Base-by-base conservation (phyloP, 2,329 filamentous ascomycete species). In the Botrytis cinerea region DNA sequence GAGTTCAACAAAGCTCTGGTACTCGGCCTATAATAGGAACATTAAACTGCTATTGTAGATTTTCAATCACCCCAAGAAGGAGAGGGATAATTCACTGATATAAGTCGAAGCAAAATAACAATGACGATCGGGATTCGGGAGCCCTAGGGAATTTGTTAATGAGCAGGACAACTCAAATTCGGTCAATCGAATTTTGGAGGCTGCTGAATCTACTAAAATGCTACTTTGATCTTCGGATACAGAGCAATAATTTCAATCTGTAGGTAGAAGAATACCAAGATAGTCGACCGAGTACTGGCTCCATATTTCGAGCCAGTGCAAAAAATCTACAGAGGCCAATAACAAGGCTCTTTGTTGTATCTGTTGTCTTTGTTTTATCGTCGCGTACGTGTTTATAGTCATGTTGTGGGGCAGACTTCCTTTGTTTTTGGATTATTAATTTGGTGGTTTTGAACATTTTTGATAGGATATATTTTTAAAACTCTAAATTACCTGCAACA, bases 361-460 rank as follows among this genome's bases (percentile, higher is more conserved):
- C 10, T 20, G 5, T n/a, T 20, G 1, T 4, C 25, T 28, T 63
- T 43, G n/a, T 28, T 43, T 3, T 45, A 25, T 40, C 28, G 25
- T 9, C 38, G 25, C n/a, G 61, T 63, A 45, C 8, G 16, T 45
- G 38, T 8, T 28, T 12, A 28, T 12, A n/a, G 22, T 18, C 1
- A 18, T 10, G 38, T 18, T 22, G 3, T 28, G 7, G 10, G 12
- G n/a, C 25, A 5, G 22, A 28, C 1, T 43, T n/a, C 14, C 14
- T 40, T 59, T 62, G 38, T 62, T 3, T 62, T 62, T 18, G 38
- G 1, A 7, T 10, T 10, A 18, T 40, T 8, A 40, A n/a, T n/a
- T 18, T 43, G 22, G 5, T 10, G 0, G 22, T 25, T 9, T 4
- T 25, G 1, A 4, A 2, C 0, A 1, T 20, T 9, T 5, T 6